These are phyloP conservation scores for Grosmannia huntii DNA, from an alignment of 2,329 filamentous ascomycete genomes.

Conservation along the genomic window DNA sequence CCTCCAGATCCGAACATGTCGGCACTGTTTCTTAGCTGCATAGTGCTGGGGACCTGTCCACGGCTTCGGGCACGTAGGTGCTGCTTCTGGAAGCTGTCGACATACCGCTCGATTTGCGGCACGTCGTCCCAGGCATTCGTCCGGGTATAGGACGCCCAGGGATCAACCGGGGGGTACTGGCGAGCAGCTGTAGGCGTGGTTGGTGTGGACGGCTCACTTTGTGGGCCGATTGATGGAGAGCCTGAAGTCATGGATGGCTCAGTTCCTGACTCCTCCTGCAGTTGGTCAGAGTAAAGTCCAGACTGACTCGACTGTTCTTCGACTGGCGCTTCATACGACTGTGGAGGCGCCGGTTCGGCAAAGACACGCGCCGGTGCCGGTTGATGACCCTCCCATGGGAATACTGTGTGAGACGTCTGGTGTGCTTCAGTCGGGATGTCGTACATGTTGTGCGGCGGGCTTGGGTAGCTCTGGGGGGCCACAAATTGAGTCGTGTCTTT, in stretches of 20 bases:
- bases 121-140: conserved; percentile 90
- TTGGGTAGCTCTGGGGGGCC: conserved; percentile 64
- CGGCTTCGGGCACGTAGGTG: conserved; percentile 24
- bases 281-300: conserved; percentile 1
- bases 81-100: conserved; percentile 60
- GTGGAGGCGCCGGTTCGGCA: conserved; percentile 24
- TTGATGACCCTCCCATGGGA: conserved; percentile 75
- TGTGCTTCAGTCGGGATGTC: conserved; percentile 57
- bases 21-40: neutral
- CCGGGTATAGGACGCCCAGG: conserved; percentile 62
- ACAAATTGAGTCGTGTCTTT: conserved; percentile 62
- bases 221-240: conserved; percentile 22
- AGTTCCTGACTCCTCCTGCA: conserved; percentile 15
- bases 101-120: conserved; percentile 77
- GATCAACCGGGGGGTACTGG: conserved; percentile 32
- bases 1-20: neutral
- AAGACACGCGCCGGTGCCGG: conserved; percentile 55
- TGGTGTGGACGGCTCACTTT: conserved; percentile 33
- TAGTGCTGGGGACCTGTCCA: conserved; percentile 2
- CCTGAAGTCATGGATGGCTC: conserved; percentile 22
- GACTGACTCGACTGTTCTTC: conserved; percentile 16
- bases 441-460: conserved; percentile 80
- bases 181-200: conserved; percentile 34
- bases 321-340: conserved; percentile 23
- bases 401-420: conserved; percentile 55